Evolutionary conservation across 352 stramenopile species (phyloP), one percentile per base, ranked within the genome.

Genomic region (Phytophthora chlamydospora): DNA sequence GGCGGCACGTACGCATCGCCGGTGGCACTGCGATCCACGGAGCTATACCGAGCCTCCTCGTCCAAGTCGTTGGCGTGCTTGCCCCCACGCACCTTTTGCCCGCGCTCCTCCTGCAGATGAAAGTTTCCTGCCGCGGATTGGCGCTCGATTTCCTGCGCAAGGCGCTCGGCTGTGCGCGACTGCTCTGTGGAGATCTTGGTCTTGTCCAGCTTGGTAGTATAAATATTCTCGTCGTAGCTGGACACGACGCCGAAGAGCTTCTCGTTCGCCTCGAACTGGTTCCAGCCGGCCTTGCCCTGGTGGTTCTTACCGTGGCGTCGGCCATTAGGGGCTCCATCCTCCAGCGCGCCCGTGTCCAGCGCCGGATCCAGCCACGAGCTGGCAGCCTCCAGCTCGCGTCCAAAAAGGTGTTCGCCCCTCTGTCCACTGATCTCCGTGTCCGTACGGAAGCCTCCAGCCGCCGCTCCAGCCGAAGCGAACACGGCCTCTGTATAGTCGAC

Each of bases 231-330:
- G 70, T 99, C 96, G 64, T 94, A 99, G 8, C 82, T 90, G 34
- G 93, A 96, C 44, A 93, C 91, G 46, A 99, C 96, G 66, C 97
- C 96, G 72, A 99, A 99, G 33, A 98, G 80, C 67, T 97, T 91
- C 67, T 98, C 80, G 70, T 99, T 99, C 6, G 91, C 95, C 58
- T 98, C 87, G 62, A 99, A 99, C 78, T 99, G 97, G 84, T 99
- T 97, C 96, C 96, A 99, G 1, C 49, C 68, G 2, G 54, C 29
- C 9, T 70, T 70, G 14, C 54, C 66, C 68, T 89, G 55, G 27
- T 31, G 27, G 6, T 59, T 72, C 57, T 70, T 70, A 19, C 57
- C 33, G 16, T 58, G 71, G 14, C 78, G 76, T 33, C 58, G 42
- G 31, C 72, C 43, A 24, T 63, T 64, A 4, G 51, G 4, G 5